Evolutionary conservation across 345 rosid species (phyloP).

Genomic region (Angophora floribunda): DNA sequence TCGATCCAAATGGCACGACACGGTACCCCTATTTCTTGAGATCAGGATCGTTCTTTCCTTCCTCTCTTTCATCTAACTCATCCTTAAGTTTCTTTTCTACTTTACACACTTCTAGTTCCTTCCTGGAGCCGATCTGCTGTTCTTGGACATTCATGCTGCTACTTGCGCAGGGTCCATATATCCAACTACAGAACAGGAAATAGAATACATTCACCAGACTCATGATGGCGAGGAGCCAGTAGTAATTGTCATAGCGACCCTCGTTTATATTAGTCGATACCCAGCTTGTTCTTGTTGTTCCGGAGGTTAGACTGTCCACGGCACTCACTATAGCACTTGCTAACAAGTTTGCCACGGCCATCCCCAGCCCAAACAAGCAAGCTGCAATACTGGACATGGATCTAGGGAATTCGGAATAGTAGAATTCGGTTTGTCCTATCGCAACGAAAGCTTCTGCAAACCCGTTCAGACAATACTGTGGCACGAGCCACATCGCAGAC

Average conservation of each 20-base stretch:
- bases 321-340: conserved; percentile 42
- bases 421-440: conserved; percentile 73
- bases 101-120: background rate
- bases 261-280: conserved; percentile 57
- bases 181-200: conserved; percentile 59
- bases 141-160: conserved; percentile 19
- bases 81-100: background rate
- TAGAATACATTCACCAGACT: conserved; percentile 52
- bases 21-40: background rate
- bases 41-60: background rate
- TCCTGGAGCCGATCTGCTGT: conserved; percentile 13
- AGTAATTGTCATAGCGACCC: conserved; percentile 68
- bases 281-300: conserved; percentile 52
- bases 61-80: background rate
- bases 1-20: background rate
- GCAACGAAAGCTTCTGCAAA: conserved; percentile 65
- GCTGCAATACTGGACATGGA: conserved; percentile 73
- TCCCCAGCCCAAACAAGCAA: conserved; percentile 46
- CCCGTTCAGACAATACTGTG: conserved; percentile 50
- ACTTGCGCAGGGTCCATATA: conserved; percentile 56
- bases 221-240: conserved; percentile 55
- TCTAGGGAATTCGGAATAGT: conserved; percentile 69
- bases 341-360: conserved; percentile 55
- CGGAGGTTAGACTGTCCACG: conserved; percentile 24
- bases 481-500: conserved; percentile 85